Base-by-base conservation (phyloP, 768 basidiomycete species). In the Tulasnella sp. region DNA sequence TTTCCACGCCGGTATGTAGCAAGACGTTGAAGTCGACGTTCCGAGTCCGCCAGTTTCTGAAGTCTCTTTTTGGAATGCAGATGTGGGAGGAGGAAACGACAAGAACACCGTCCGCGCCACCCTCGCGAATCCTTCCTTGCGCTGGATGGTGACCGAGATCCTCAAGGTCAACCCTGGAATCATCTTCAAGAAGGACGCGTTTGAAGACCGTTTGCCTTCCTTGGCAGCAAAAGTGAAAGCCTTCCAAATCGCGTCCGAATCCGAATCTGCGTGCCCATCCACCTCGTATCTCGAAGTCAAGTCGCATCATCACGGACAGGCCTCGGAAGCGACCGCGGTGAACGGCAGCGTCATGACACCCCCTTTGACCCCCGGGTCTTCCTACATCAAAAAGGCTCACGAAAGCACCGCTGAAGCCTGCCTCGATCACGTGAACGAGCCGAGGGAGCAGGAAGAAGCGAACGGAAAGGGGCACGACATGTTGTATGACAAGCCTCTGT, bases 101-200 rank as follows among this genome's bases (percentile, higher is more conserved):
- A 60, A 42, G 18, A 28, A 69, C 18, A 46, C 81, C 48, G 50
- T 54, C 16, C 22, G 22, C 8, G 60, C 75, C 0, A 41, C 83
- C 46, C 76, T 83, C 42, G 76, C 83, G 22, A 79, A 82, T 37
- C 72, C 83, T 48, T 22, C 81, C 5, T 79, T 82, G 48, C 80
- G 83, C 41, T 84, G 84, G 84, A 83, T 84, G 83, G 34, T 84
- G 22, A 80, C 81, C 16, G 83, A 84, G 58, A 80, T 81, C 79
- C 41, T 83, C 64, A 44, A 86, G 76, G 83, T 88, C 6, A 83
- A 90, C 5, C 87, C 87, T 1, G 92, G 92, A 0, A 91, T 93
- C 81, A 86, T 91, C 83, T 93, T 93, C 81, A 80, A 78, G 41
- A 41, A 54, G 60, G 44, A 78, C 58, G 77, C 77, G 0, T 78